These are phyloP conservation scores for Hamamelis virginiana DNA, from an alignment of 164 flowering plant genomes.

Conservation along the genomic window DNA sequence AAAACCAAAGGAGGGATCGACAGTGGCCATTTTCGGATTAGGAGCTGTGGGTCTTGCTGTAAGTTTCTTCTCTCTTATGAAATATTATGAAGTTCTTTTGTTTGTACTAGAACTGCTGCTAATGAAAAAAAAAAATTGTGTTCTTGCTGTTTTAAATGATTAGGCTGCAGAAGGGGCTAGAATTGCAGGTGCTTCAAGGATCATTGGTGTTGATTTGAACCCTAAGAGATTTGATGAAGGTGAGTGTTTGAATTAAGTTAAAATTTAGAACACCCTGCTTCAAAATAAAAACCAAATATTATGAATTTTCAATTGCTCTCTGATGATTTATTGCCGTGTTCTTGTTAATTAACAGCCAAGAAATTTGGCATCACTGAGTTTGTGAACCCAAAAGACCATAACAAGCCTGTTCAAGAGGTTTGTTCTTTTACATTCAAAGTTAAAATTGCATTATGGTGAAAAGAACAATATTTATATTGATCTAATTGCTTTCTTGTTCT, in stretches of 20 bases:
- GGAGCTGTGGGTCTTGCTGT: constrained; percentile 76
- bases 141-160: neutral
- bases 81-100: neutral
- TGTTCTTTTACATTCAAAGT: neutral
- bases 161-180: constrained; percentile 58
- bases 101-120: neutral
- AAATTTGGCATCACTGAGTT: constrained; percentile 57
- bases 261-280: too few relatives aligned
- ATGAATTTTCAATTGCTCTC: neutral
- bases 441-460: too few relatives aligned
- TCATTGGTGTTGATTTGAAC: constrained; percentile 45
- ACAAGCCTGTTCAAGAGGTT: constrained; percentile 64
- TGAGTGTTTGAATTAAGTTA: constrained; percentile 1
- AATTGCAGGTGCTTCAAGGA: constrained; percentile 42
- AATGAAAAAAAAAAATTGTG: neutral
- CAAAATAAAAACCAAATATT: too few relatives aligned
- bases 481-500: neutral
- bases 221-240: constrained; percentile 33
- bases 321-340: neutral
- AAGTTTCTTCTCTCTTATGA: constrained; percentile 17
- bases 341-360: constrained; percentile 34
- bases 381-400: constrained; percentile 46
- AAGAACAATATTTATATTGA: too few relatives aligned
- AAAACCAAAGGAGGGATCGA: constrained; percentile 49
- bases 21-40: constrained; percentile 59